Conservation (phyloP, 495 filamentous ascomycete genomes). For the Aspergillus incahuasiensis region DNA sequence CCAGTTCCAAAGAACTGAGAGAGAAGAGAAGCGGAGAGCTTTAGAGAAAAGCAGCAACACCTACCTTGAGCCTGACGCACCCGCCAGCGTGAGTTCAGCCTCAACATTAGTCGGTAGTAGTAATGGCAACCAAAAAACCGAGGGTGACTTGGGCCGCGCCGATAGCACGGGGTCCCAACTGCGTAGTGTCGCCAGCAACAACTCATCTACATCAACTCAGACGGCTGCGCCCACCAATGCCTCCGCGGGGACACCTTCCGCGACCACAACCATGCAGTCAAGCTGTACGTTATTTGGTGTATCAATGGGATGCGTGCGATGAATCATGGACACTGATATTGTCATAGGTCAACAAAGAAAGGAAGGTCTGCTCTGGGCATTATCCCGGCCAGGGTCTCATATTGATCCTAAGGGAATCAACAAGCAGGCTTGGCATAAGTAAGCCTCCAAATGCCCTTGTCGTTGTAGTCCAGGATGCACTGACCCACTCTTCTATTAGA, state of each 20-base stretch:
- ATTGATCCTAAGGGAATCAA: slow-evolving; percentile 92
- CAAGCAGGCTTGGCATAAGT: slow-evolving; percentile 99
- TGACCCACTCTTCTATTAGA: slow-evolving; percentile 39
- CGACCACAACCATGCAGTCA: slow-evolving; percentile 32
- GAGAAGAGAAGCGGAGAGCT: slow-evolving; percentile 85
- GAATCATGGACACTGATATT: slow-evolving; percentile 25
- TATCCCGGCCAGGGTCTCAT: slow-evolving; percentile 89
- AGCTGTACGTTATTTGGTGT: slow-evolving; percentile 27
- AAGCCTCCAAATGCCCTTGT: not conserved
- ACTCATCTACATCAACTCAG: slow-evolving; percentile 45
- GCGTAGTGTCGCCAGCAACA: slow-evolving; percentile 44
- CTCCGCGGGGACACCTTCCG: slow-evolving; percentile 23
- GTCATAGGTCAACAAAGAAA: slow-evolving; percentile 60
- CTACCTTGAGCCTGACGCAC: slow-evolving; percentile 69
- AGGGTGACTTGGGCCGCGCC: slow-evolving; percentile 62
- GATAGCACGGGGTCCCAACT: slow-evolving; percentile 70
- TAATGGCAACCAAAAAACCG: slow-evolving; percentile 44
- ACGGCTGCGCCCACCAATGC: slow-evolving; percentile 34
- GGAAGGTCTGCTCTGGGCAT: slow-evolving; percentile 90
- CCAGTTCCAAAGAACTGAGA: slow-evolving; percentile 84
- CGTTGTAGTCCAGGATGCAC: not conserved
- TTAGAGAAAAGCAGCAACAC: slow-evolving; percentile 84
- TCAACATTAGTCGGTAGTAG: slow-evolving; percentile 24
- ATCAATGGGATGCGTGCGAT: not conserved
- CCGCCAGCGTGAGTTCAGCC: slow-evolving; percentile 25